Evolutionary conservation across 192 early-diverging fungal species (phyloP).

Genomic region (Dispira simplex): DNA sequence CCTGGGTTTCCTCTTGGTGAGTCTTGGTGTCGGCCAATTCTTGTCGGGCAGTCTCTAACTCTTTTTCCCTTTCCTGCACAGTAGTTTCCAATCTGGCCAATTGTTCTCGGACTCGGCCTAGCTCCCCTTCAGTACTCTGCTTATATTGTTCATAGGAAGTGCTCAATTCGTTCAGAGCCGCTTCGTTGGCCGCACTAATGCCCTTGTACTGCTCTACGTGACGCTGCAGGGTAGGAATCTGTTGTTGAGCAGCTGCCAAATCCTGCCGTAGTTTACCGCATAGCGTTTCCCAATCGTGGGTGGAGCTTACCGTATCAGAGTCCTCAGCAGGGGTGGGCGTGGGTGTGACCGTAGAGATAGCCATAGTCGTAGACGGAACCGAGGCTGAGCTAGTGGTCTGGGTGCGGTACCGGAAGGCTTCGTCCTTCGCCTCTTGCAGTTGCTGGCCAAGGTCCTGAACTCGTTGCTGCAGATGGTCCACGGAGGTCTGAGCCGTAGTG

Average conservation of each 20-base stretch:
- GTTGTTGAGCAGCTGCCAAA: conserved; percentile 32
- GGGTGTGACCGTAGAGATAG: background rate
- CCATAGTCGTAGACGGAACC: background rate
- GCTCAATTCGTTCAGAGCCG: conserved; percentile 41
- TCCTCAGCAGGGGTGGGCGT: background rate
- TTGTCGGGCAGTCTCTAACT: conserved; percentile 16
- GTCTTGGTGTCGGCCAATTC: conserved; percentile 26
- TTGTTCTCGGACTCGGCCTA: conserved; percentile 16
- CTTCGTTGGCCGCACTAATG: conserved; percentile 42
- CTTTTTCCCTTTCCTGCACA: conserved; percentile 15
- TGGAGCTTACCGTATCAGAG: background rate
- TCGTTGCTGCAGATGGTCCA: conserved; percentile 27
- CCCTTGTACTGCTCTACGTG: conserved; percentile 37
- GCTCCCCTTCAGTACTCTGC: conserved; percentile 26
- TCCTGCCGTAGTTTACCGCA: conserved; percentile 25
- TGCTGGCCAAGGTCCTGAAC: conserved; percentile 29
- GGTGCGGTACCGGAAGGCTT: conserved; percentile 17
- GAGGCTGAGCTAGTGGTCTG: background rate
- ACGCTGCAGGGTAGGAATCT: conserved; percentile 31
- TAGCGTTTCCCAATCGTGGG: background rate
- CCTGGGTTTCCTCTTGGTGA: conserved; percentile 26
- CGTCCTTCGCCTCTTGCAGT: conserved; percentile 29
- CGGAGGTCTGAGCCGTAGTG: conserved; percentile 23
- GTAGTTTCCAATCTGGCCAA: conserved; percentile 19
- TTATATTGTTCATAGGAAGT: conserved; percentile 53